Evolutionary conservation across 164 flowering plant genomes (phyloP).

Genomic region (Vitis riparia): DNA sequence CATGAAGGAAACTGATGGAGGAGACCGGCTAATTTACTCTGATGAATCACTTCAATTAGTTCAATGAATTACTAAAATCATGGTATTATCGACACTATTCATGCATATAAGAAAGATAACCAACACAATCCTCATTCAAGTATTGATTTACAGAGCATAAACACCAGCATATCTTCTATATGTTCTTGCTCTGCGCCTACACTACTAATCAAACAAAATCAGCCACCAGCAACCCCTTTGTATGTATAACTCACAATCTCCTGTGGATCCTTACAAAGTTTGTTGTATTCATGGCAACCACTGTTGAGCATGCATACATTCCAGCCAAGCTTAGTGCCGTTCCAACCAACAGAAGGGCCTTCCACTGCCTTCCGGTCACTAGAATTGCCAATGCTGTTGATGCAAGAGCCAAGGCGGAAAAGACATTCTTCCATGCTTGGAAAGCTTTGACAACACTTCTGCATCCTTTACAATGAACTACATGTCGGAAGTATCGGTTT

Average conservation of each 20-base stretch:
- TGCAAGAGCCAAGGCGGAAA: conserved; percentile 48
- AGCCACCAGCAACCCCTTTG: no score
- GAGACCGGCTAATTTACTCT: no score
- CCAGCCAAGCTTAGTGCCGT: conserved; percentile 59
- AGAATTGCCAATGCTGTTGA: conserved; percentile 65
- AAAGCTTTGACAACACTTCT: conserved; percentile 56
- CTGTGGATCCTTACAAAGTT: conserved; percentile 88
- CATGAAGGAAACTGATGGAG: no score
- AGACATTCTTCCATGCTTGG: conserved; percentile 61
- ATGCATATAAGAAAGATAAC: no score
- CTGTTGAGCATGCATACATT: conserved; percentile 59
- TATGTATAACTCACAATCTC: conserved; percentile 45
- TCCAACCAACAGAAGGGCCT: conserved; percentile 46
- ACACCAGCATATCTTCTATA: no score
- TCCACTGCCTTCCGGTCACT: conserved; percentile 82
- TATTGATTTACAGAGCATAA: no score
- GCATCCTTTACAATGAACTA: conserved; percentile 86
- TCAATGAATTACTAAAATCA: no score
- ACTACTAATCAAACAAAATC: no score
- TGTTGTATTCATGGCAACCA: conserved; percentile 71
- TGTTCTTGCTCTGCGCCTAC: no score
- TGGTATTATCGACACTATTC: no score
- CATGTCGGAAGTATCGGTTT: conserved; percentile 84
- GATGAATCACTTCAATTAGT: no score
- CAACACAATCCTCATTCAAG: no score